phyloP scores from a whole-genome alignment of 768 basidiomycete species.

The Lactarius evosmus region DNA sequence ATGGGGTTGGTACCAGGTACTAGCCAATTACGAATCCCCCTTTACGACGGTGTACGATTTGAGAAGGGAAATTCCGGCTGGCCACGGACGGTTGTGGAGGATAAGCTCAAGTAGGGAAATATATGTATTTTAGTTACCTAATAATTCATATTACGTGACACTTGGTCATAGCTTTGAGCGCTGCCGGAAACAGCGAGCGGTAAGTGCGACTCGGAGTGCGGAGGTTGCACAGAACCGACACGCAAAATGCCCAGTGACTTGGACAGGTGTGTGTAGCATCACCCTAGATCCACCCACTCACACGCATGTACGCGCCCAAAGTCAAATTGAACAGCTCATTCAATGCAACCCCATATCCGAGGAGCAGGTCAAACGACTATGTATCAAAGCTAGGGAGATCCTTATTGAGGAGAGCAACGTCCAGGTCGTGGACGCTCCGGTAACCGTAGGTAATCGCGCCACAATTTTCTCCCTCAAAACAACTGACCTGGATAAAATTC shows the following conservation, averaged over 20 bases:
- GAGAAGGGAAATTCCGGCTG: slow-evolving; percentile 2
- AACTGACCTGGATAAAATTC: slow-evolving; percentile 30
- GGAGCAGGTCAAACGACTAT: slow-evolving; percentile 91
- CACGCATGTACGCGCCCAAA: slow-evolving; percentile 33
- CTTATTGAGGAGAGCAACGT: slow-evolving; percentile 98
- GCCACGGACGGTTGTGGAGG: not conserved
- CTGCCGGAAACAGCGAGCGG: not conserved
- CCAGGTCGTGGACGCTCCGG: slow-evolving; percentile 91
- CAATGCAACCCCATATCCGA: slow-evolving; percentile 96
- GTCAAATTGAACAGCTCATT: slow-evolving; percentile 92
- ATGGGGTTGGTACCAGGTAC: slow-evolving; percentile 15
- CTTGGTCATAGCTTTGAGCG: too few relatives aligned
- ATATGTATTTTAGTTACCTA: slow-evolving; percentile 8
- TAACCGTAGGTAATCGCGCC: slow-evolving; percentile 62
- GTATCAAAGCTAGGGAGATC: slow-evolving; percentile 94
- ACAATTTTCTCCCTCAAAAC: slow-evolving; percentile 27
- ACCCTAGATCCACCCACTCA: slow-evolving; percentile 5
- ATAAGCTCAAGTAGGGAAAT: slow-evolving; percentile 1
- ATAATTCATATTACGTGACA: slow-evolving; percentile 12
- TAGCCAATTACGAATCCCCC: slow-evolving; percentile 5
- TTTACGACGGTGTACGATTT: slow-evolving; percentile 1
- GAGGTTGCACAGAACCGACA: not conserved
- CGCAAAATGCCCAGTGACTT: slow-evolving; percentile 27
- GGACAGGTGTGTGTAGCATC: slow-evolving; percentile 17
- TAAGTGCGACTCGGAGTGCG: not conserved